A percentile compares a stretch with the other conserved stretches of the same genome.
phyloP scores from a whole-genome alignment of 495 filamentous ascomycete genomes.

The Gamarada debralockiae region DNA sequence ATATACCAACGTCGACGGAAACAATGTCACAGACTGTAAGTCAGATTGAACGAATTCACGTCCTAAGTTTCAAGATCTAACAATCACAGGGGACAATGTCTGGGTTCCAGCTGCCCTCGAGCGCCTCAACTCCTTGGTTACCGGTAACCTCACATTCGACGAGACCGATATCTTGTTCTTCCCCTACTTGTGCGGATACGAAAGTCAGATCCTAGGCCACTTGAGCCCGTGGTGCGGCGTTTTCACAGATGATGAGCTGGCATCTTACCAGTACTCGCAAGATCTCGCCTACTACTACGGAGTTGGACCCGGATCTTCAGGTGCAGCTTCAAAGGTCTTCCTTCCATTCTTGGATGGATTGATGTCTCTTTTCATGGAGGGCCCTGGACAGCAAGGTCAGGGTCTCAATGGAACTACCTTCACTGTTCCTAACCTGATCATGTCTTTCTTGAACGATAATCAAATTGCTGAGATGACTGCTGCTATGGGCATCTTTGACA shows the following conservation, averaged over 20 bases:
- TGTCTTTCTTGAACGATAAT: slow-evolving; percentile 53
- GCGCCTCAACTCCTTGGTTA: slow-evolving; percentile 42
- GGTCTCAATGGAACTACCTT: slow-evolving; percentile 34
- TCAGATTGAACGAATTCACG: background rate
- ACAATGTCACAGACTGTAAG: slow-evolving; percentile 14
- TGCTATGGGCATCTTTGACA: slow-evolving; percentile 49
- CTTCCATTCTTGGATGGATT: slow-evolving; percentile 45
- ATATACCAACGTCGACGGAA: slow-evolving; percentile 37
- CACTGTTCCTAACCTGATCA: slow-evolving; percentile 40
- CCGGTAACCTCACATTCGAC: slow-evolving; percentile 44
- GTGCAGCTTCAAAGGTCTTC: slow-evolving; percentile 39
- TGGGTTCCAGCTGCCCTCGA: slow-evolving; percentile 44
- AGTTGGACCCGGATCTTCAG: slow-evolving; percentile 42
- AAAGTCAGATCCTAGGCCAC: slow-evolving; percentile 49
- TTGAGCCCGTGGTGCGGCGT: slow-evolving; percentile 48
- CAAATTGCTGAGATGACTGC: slow-evolving; percentile 51
- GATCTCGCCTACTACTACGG: slow-evolving; percentile 56
- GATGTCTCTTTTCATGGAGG: slow-evolving; percentile 38
- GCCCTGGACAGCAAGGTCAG: slow-evolving; percentile 35
- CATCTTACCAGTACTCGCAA: slow-evolving; percentile 52
- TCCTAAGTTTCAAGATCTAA: background rate
- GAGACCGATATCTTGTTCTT: slow-evolving; percentile 45
- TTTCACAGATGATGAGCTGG: slow-evolving; percentile 46
- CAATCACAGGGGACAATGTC: slow-evolving; percentile 32
- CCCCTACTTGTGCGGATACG: slow-evolving; percentile 55